A percentile compares a stretch with the other conserved stretches of the same genome.
Evolutionary conservation across 495 filamentous ascomycete genomes (phyloP).

Genomic region (Aspergillus cristatus): DNA sequence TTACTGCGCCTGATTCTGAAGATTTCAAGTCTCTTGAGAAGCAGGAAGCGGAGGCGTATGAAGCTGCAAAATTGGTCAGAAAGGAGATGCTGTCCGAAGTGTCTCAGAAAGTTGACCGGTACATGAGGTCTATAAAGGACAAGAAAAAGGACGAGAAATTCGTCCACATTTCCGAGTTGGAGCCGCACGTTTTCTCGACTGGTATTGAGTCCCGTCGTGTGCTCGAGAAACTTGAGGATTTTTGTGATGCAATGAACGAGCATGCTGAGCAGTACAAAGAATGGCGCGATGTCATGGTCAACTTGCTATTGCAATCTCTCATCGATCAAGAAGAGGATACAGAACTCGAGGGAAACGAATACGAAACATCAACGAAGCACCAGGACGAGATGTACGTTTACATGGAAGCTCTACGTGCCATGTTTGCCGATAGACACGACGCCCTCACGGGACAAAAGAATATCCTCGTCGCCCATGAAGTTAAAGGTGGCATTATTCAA

Average conservation of each 20-base stretch:
- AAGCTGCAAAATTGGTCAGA: conserved; percentile 64
- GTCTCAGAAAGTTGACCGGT: conserved; percentile 41
- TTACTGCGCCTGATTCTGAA: conserved; percentile 53
- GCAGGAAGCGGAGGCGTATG: conserved; percentile 63
- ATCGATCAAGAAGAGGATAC: conserved; percentile 67
- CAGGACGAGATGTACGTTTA: conserved; percentile 84
- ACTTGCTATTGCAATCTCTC: conserved; percentile 61
- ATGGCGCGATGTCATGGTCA: conserved; percentile 62
- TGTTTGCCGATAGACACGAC: conserved; percentile 70
- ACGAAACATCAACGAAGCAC: conserved; percentile 73
- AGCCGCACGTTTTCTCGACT: conserved; percentile 36
- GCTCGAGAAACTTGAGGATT: conserved; percentile 48
- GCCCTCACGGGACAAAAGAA: conserved; percentile 67
- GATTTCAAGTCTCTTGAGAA: conserved; percentile 57
- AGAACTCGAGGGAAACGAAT: conserved; percentile 80
- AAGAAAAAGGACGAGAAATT: conserved; percentile 44
- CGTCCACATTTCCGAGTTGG: conserved; percentile 53
- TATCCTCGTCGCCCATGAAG: conserved; percentile 70
- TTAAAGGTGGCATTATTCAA: conserved; percentile 43
- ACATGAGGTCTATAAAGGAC: conserved; percentile 33
- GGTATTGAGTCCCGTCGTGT: conserved; percentile 55
- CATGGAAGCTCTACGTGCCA: conserved; percentile 62
- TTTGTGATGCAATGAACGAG: conserved; percentile 46
- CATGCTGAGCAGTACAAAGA: conserved; percentile 61
- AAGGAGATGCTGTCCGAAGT: conserved; percentile 57